Evolutionary conservation across 2,329 filamentous ascomycete genomes (phyloP).

Genomic region (Arthrocladium fulminans): DNA sequence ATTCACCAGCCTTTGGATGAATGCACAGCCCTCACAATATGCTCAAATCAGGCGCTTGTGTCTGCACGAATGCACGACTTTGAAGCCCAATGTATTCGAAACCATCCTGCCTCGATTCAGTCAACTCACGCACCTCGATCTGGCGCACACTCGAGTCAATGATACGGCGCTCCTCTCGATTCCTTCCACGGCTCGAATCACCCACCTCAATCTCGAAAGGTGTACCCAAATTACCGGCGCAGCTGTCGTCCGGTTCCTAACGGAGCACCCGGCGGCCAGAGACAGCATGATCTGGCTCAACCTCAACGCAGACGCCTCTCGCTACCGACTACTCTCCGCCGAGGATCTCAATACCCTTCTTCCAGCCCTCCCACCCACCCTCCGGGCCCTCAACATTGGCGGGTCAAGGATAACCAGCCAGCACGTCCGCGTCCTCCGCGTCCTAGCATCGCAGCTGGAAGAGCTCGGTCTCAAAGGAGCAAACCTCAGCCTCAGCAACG

Average conservation of each 20-base stretch:
- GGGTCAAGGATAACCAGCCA: slow-evolving; percentile 60
- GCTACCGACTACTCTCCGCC: slow-evolving; percentile 60
- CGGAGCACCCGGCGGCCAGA: slow-evolving; percentile 59
- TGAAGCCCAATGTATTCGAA: slow-evolving; percentile 60
- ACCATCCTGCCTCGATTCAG: slow-evolving; percentile 60
- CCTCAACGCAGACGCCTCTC: slow-evolving; percentile 61
- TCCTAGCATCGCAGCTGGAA: slow-evolving; percentile 62
- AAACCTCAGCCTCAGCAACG: slow-evolving; percentile 50
- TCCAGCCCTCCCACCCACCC: slow-evolving; percentile 54
- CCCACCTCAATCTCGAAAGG: slow-evolving; percentile 69
- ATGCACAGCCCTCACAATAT: slow-evolving; percentile 39
- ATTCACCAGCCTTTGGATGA: slow-evolving; percentile 48
- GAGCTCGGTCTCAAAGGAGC: slow-evolving; percentile 64
- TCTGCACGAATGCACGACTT: slow-evolving; percentile 67
- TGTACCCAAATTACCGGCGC: slow-evolving; percentile 61
- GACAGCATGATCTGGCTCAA: slow-evolving; percentile 61
- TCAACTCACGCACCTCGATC: slow-evolving; percentile 65
- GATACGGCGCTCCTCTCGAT: slow-evolving; percentile 62
- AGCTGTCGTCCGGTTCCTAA: slow-evolving; percentile 61
- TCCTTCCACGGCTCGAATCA: slow-evolving; percentile 61
- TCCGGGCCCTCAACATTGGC: slow-evolving; percentile 67
- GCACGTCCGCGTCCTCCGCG: slow-evolving; percentile 56
- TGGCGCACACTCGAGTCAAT: slow-evolving; percentile 69
- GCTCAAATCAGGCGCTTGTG: slow-evolving; percentile 57
- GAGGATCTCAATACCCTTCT: slow-evolving; percentile 58